These are phyloP conservation scores for Eucalyptus globulus DNA, from an alignment of 345 rosid genomes.

Conservation along the genomic window DNA sequence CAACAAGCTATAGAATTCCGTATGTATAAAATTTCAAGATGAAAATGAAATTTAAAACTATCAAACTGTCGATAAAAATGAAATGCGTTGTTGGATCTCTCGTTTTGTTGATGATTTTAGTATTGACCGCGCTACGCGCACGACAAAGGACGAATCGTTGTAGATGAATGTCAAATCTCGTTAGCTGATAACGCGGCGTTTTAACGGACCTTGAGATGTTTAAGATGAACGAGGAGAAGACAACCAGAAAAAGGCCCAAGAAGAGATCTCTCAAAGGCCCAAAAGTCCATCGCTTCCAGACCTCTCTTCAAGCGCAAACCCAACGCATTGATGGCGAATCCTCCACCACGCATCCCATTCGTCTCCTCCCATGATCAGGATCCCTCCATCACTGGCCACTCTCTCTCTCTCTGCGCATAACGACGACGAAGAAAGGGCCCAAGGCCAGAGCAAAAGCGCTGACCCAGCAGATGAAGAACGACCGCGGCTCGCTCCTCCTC, in stretches of 20 bases:
- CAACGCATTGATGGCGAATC: neutral
- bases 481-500: neutral
- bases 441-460: neutral
- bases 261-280: neutral
- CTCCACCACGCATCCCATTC: neutral
- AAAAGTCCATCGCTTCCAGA: neutral
- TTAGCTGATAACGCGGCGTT: fast-evolving
- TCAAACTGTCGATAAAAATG: neutral
- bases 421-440: neutral
- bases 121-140: neutral
- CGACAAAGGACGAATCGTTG: neutral
- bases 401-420: neutral
- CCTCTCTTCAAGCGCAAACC: neutral
- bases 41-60: neutral
- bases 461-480: neutral
- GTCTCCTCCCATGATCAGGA: neutral
- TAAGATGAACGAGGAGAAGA: neutral
- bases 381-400: neutral
- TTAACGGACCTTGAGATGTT: neutral
- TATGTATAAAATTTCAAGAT: neutral
- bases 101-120: neutral
- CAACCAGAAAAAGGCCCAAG: neutral
- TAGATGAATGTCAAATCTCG: neutral
- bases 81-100: neutral
- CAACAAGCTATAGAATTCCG: neutral